These are phyloP conservation scores for Agrocybe pediades DNA, from an alignment of 768 basidiomycete species.

Conservation along the genomic window DNA sequence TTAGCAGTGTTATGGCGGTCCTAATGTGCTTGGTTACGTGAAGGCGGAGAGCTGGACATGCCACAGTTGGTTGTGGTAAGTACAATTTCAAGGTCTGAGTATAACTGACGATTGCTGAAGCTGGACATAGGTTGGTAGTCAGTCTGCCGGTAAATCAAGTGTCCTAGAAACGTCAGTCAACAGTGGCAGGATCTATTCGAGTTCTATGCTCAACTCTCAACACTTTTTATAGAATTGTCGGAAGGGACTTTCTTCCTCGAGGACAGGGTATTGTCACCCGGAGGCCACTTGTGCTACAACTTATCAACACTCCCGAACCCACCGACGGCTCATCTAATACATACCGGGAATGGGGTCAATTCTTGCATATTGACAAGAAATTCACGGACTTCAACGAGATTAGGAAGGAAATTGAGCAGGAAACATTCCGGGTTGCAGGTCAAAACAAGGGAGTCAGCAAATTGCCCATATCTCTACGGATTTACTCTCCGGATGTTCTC, in stretches of 20 bases:
- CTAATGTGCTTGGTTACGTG: constrained; percentile 8
- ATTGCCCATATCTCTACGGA: constrained; percentile 91
- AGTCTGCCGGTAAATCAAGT: constrained; percentile 95
- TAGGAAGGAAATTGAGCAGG: constrained; percentile 95
- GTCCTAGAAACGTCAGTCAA: constrained; percentile 87
- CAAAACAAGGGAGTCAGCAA: constrained; percentile 99
- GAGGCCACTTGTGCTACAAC: constrained; percentile 91
- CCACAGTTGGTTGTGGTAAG: constrained; percentile 87
- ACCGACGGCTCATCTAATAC: constrained; percentile 44
- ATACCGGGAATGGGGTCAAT: constrained; percentile 92
- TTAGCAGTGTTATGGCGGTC: constrained; percentile 14
- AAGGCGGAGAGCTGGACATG: constrained; percentile 92
- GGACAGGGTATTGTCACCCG: constrained; percentile 96
- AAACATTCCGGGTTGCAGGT: constrained; percentile 95
- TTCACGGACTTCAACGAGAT: constrained; percentile 97
- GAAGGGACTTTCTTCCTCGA: constrained; percentile 86
- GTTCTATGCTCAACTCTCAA: constrained; percentile 3
- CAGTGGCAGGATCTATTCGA: constrained; percentile 1
- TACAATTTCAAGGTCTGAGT: constrained; percentile 18
- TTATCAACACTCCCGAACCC: constrained; percentile 85
- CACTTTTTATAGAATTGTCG: constrained; percentile 72
- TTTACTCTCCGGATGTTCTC: constrained; percentile 94
- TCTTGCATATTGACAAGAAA: constrained; percentile 93
- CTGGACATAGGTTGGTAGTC: constrained; percentile 80
- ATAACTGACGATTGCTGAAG: constrained; percentile 4